Evolutionary conservation across 768 basidiomycete genomes (phyloP), one percentile per base, ranked within the genome.

Genomic region (Collybia sordida): DNA sequence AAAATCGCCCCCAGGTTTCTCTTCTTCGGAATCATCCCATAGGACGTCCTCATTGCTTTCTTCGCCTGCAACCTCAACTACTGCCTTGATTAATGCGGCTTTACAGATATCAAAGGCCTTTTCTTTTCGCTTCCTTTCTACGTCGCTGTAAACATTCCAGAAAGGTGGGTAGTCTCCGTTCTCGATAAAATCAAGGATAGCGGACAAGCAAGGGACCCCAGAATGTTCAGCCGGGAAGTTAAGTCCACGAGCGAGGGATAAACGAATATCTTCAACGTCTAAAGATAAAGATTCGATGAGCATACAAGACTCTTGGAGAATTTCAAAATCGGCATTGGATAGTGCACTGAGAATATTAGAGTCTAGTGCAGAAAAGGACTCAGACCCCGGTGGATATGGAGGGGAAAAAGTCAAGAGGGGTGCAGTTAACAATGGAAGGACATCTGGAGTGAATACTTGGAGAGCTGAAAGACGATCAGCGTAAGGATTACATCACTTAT

Each of bases 1-100:
- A 58, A 93, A 82, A 64, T 72, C 73, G 6, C 88, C 88, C n/a
- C 86, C 86, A 4, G 85, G 83, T 36, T 73, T 64, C 15, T 65
- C 70, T 24, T 72, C 65, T 42, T 82, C 79, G 17, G 74, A 78
- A 38, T 81, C 78, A 55, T 86, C 83, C 84, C 89, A 92, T n/a
- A 93, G 70, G 6, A 85, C 79, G 43, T 90, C 85, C 53, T 79
- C 80, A 55, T 90, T 92, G 55, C 78, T 81, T 54, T 88, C 87
- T 62, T 92, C 88, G 34, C 90, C 91, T 7, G 90, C 82, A 35
- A 89, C 82, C 60, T 93, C 92, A 23, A 95, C 90, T 14, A 94
- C 80, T 2, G 87, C 81, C 59, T 93, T 92, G 65, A 93, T 85
- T 7, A 93, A 72, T 0, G 90, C 91, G 3, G 86, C 88, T 68